Conservation (phyloP, 768 basidiomycete genomes). For the Boletus vinaceobasis region DNA sequence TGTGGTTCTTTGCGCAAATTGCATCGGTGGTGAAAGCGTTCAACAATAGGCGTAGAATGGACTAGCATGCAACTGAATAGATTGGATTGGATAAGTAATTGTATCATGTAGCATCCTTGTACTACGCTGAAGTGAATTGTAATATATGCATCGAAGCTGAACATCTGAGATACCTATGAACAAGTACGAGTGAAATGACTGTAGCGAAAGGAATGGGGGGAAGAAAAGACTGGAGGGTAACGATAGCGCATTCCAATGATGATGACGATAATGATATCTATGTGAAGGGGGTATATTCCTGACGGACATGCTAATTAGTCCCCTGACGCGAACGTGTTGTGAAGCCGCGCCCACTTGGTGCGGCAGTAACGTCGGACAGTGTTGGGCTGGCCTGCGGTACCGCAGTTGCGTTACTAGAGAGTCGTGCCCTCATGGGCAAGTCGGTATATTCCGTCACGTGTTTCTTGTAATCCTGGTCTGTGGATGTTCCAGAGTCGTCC, state of each 20-base stretch:
- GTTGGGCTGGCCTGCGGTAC: slow-evolving; percentile 40
- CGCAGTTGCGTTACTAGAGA: slow-evolving; percentile 53
- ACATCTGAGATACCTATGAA: slow-evolving; percentile 19
- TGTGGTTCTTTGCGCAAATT: slow-evolving; percentile 79
- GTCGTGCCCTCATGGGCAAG: slow-evolving; percentile 47
- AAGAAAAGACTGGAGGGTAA: slow-evolving; percentile 13
- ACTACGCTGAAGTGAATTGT: slow-evolving; percentile 21
- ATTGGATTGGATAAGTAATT: slow-evolving; percentile 11
- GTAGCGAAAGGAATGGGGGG: slow-evolving; percentile 18
- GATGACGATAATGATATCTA: slow-evolving; percentile 18
- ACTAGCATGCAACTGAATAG: slow-evolving; percentile 31
- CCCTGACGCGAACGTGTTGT: slow-evolving; percentile 19
- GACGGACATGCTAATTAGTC: slow-evolving; percentile 18
- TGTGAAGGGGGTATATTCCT: slow-evolving; percentile 28
- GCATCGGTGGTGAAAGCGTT: slow-evolving; percentile 73
- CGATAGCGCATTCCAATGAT: slow-evolving; percentile 16
- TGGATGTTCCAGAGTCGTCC: slow-evolving; percentile 30
- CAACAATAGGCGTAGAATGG: slow-evolving; percentile 73
- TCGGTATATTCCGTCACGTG: slow-evolving; percentile 35
- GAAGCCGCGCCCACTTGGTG: slow-evolving; percentile 23
- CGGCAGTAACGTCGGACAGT: slow-evolving; percentile 40
- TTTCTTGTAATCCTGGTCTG: slow-evolving; percentile 29
- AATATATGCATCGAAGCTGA: slow-evolving; percentile 27
- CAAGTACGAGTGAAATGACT: slow-evolving; percentile 24
- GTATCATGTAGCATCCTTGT: slow-evolving; percentile 25